These are phyloP conservation scores for Cladobotryum protrusum DNA, from an alignment of 2,329 filamentous ascomycete genomes.

Conservation along the genomic window DNA sequence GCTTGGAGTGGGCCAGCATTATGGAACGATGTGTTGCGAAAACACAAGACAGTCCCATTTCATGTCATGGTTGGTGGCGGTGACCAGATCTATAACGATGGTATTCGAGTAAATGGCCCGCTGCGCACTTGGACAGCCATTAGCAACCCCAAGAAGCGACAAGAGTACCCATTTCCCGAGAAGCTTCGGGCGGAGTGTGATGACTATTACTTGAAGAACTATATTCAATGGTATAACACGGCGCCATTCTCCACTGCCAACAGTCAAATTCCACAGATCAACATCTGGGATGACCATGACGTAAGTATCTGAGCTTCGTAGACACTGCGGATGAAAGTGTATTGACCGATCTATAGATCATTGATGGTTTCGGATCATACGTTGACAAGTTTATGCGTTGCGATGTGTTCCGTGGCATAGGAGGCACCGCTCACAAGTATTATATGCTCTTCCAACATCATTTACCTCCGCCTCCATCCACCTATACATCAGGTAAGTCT, in stretches of 20 bases:
- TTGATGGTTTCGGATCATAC: conserved; percentile 91
- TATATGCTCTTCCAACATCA: conserved; percentile 98
- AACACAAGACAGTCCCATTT: conserved; percentile 73
- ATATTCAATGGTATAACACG: conserved; percentile 74
- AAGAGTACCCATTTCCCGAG: conserved; percentile 69
- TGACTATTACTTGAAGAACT: conserved; percentile 85
- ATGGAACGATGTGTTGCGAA: conserved; percentile 89
- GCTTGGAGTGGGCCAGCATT: conserved; percentile 85
- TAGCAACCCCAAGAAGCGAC: conserved; percentile 75
- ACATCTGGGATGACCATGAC: conserved; percentile 97
- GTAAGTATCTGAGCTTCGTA: conserved; percentile 35
- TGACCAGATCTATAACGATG: conserved; percentile 95
- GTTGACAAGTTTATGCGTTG: conserved; percentile 90
- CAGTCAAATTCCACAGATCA: conserved; percentile 89
- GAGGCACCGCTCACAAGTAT: conserved; percentile 92
- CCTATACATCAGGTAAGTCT: conserved; percentile 66
- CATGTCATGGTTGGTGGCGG: conserved; percentile 95
- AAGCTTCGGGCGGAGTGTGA: conserved; percentile 79
- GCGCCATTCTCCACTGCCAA: conserved; percentile 82
- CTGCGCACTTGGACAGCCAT: conserved; percentile 78
- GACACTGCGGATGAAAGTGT: not conserved
- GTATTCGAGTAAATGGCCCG: conserved; percentile 78
- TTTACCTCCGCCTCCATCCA: conserved; percentile 74
- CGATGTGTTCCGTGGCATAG: conserved; percentile 85
- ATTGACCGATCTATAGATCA: conserved; percentile 57